Base-by-base conservation (phyloP, 805 yeast genomes). In the Scheffersomyces ergatensis region DNA sequence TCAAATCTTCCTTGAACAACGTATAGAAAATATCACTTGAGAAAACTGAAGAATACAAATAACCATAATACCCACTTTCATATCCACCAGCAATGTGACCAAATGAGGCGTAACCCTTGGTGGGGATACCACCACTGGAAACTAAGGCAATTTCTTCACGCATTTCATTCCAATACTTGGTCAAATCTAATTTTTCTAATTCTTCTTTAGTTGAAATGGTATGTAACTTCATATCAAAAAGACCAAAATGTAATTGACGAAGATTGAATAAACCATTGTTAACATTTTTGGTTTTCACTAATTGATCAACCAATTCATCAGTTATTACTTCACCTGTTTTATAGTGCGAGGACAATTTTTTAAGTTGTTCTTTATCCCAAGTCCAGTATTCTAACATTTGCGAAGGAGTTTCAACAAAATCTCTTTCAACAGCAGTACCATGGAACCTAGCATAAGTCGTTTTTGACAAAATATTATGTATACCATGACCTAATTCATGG, bases 401-500 rank as follows among this genome's bases (percentile, higher is more conserved):
- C 1, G 95, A 87, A 20, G 96, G 96, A 43, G 92, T 87, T 63
- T 88, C 96, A 37, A 88, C 95, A 64, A 88, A 88, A 64, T 88
- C 96, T 76, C 93, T 74, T 29, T 85, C 80, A 34, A 85, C 92
- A 30, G 77, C 70, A 23, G 90, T 82, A 17, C 95, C 95, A 55
- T 80, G 84, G 63, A 86, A 87, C 46, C 83, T 72, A 2, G 84
- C 72, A 49, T 76, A 80, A 43, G 67, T 68, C 20, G 90, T 83
- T 45, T 74, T 69, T 9, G 90, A 86, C 40, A 87, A 72, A 36
- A 86, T 63, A 49, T 80, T 84, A 62, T 88, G 96, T 42, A 88
- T 83, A 42, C 95, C 96, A 55, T 88, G 96, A 19, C 96, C 96
- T 48, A 87, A 72, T 62, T 88, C 96, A 57, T 88, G 96, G 81